Evolutionary conservation across 345 rosid genomes (phyloP).

Genomic region (Crucihimalaya himalaica): DNA sequence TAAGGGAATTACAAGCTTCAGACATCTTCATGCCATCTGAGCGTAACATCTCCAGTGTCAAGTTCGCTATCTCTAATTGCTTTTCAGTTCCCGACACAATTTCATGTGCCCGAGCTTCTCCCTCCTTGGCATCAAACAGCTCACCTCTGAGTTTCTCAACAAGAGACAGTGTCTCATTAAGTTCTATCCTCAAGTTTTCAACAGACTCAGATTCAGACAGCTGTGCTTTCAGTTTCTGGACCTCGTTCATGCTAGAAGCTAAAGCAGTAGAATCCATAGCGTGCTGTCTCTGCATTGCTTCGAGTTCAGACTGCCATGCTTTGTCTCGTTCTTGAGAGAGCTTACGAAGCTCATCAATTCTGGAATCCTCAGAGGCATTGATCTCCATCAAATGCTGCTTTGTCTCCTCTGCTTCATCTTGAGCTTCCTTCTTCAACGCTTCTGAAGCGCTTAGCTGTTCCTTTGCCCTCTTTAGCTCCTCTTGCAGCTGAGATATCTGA

Average conservation of each 20-base stretch:
- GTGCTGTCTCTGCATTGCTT: slow-evolving; percentile 88
- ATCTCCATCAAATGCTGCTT: slow-evolving; percentile 74
- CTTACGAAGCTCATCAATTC: slow-evolving; percentile 77
- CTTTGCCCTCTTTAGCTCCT: slow-evolving; percentile 76
- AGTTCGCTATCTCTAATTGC: slow-evolving; percentile 66
- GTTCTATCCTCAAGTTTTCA: slow-evolving; percentile 65
- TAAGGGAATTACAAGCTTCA: slow-evolving; percentile 61
- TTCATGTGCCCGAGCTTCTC: slow-evolving; percentile 76
- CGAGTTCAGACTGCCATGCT: slow-evolving; percentile 96
- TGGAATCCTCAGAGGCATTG: slow-evolving; percentile 73
- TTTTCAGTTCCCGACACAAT: slow-evolving; percentile 53
- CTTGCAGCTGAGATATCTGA: slow-evolving; percentile 75
- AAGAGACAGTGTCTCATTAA: slow-evolving; percentile 62
- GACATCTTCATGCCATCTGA: slow-evolving; percentile 59
- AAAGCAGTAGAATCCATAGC: slow-evolving; percentile 78
- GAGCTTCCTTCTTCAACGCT: slow-evolving; percentile 65
- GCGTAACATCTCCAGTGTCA: slow-evolving; percentile 60
- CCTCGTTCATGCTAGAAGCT: slow-evolving; percentile 82
- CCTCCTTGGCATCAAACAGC: slow-evolving; percentile 62
- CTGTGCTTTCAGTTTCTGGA: slow-evolving; percentile 85
- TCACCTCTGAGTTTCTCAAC: slow-evolving; percentile 72
- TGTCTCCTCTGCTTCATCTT: slow-evolving; percentile 76
- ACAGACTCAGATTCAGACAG: slow-evolving; percentile 68
- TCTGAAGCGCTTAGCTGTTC: slow-evolving; percentile 75
- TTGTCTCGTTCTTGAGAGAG: slow-evolving; percentile 88